Evolutionary conservation across 225 moss, liverwort and hornwort species (phyloP).

Genomic region (Rhytidiadelphus loreus): DNA sequence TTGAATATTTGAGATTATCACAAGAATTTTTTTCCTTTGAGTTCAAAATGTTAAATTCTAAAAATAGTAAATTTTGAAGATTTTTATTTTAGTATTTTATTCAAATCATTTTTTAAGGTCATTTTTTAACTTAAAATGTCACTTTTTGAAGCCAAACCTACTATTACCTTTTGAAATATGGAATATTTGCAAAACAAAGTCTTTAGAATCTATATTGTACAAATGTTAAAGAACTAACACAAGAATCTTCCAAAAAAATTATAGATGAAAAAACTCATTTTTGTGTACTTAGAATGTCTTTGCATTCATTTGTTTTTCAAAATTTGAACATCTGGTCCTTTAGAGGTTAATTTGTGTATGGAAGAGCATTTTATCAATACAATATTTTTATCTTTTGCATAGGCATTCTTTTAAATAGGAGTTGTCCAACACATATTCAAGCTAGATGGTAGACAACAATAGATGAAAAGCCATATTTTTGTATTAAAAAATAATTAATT

Average conservation of each 20-base stretch:
- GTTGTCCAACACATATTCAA: rapidly evolving
- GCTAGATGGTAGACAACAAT: rapidly evolving
- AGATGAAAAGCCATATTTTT: background rate
- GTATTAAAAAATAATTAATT: too few relatives aligned
- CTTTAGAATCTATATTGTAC: background rate
- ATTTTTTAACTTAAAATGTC: background rate
- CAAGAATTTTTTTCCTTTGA: background rate
- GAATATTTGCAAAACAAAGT: background rate
- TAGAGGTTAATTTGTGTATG: rapidly evolving
- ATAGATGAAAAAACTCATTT: background rate
- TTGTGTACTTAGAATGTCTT: background rate
- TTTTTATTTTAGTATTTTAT: too few relatives aligned
- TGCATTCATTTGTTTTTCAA: background rate
- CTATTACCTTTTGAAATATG: rapidly evolving
- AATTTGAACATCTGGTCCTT: background rate
- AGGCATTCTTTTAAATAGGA: background rate
- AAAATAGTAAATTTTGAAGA: background rate
- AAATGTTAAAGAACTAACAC: background rate
- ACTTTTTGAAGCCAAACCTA: background rate
- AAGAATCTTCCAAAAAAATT: background rate
- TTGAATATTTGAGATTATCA: background rate
- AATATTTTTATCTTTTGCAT: background rate
- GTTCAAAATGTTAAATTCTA: background rate
- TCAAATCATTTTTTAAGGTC: background rate
- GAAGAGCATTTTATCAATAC: background rate